phyloP scores from a whole-genome alignment of 2,329 filamentous ascomycete genomes.

The Cladophialophora yegresii region DNA sequence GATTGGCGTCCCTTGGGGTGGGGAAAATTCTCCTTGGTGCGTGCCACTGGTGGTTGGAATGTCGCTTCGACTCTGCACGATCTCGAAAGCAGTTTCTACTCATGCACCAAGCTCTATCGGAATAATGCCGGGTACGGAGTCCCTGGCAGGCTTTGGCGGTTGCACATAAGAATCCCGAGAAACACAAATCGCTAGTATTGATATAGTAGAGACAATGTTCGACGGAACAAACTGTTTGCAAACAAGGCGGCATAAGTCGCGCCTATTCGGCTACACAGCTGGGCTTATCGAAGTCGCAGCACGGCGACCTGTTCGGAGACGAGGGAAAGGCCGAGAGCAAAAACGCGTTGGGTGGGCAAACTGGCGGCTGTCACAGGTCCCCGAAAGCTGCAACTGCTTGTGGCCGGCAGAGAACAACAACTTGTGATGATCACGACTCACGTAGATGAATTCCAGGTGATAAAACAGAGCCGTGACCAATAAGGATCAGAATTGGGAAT shows the following conservation, averaged over 20 bases:
- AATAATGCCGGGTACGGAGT: background rate
- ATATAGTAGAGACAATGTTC: background rate
- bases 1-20: slow-evolving; percentile 24
- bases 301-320: background rate
- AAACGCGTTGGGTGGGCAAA: slow-evolving; percentile 3
- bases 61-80: background rate
- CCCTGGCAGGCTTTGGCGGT: background rate
- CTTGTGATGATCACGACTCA: slow-evolving; percentile 31
- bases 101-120: background rate
- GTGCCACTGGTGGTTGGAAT: slow-evolving; percentile 12
- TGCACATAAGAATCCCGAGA: background rate
- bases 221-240: background rate
- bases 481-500: slow-evolving; percentile 19
- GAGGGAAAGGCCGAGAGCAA: slow-evolving; percentile 14
- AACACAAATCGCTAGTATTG: background rate
- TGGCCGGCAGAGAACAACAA: slow-evolving; percentile 6
- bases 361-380: slow-evolving; percentile 2
- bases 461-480: slow-evolving; percentile 26
- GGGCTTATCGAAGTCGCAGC: background rate
- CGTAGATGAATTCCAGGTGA: slow-evolving; percentile 26
- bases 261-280: slow-evolving; percentile 22
- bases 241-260: slow-evolving; percentile 5
- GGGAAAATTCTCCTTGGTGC: slow-evolving; percentile 17
- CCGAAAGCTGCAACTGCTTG: background rate
- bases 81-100: background rate